Conservation (phyloP, 345 rosid species). For the Eucalyptus pauciflora region DNA sequence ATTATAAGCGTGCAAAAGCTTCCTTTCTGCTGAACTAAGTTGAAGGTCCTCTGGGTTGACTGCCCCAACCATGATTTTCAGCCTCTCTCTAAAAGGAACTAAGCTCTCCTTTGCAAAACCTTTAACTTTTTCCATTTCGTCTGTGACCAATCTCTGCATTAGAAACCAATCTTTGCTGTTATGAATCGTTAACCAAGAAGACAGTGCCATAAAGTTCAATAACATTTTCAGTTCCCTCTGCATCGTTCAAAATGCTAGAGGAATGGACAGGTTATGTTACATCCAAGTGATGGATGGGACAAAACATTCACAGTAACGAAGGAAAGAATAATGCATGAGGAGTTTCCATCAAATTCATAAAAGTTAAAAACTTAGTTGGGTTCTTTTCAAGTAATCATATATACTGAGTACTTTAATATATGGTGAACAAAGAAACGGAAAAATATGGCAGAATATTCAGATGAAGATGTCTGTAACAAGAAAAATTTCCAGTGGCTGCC, state of each 20-base stretch:
- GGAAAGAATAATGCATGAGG: background rate
- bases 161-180: background rate
- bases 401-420: background rate
- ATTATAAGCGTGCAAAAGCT: constrained; percentile 62
- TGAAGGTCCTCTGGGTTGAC: constrained; percentile 73
- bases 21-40: constrained; percentile 54
- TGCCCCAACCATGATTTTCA: constrained; percentile 60
- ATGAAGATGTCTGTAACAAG: background rate
- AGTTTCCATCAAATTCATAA: background rate
- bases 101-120: constrained; percentile 49
- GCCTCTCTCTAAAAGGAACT: constrained; percentile 70
- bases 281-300: background rate
- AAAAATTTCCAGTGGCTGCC: background rate
- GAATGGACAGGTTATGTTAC: background rate
- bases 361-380: background rate
- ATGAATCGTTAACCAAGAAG: background rate
- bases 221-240: background rate
- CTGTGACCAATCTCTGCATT: constrained; percentile 52
- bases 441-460: background rate
- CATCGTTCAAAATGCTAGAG: background rate
- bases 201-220: background rate
- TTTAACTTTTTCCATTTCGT: constrained; percentile 61
- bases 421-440: background rate
- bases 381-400: background rate
- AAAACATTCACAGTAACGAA: background rate